These are phyloP conservation scores for Bifiguratus adelaidae DNA, from an alignment of 192 early-diverging fungal genomes.

Conservation along the genomic window DNA sequence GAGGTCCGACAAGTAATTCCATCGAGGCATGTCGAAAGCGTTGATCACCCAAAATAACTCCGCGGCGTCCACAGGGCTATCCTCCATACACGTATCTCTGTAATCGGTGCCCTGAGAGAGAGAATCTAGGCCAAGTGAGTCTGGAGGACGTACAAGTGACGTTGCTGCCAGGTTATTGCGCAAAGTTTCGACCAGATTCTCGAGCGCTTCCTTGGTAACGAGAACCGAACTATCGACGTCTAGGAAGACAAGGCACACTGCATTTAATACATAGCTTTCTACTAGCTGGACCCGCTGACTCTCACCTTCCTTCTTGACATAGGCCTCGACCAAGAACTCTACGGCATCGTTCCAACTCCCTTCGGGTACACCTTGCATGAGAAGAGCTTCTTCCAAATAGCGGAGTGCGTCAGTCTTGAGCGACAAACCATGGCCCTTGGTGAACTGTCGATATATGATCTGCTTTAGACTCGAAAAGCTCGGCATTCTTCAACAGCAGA, in stretches of 20 bases:
- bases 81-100: conserved; percentile 15
- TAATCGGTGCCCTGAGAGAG: background rate
- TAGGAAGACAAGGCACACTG: background rate
- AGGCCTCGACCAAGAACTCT: conserved; percentile 58
- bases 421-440: conserved; percentile 69
- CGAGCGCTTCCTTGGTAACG: conserved; percentile 2
- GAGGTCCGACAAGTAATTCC: conserved; percentile 49
- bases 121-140: background rate
- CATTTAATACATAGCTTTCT: background rate
- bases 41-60: conserved; percentile 55
- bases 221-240: background rate
- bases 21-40: conserved; percentile 65
- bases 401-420: conserved; percentile 62
- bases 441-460: conserved; percentile 59
- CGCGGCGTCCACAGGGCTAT: conserved; percentile 36
- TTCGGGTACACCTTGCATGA: conserved; percentile 34
- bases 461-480: no score
- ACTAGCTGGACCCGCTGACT: background rate
- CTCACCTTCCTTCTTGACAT: conserved; percentile 62
- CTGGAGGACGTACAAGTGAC: conserved; percentile 4
- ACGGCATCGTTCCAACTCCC: conserved; percentile 44
- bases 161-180: conserved; percentile 27
- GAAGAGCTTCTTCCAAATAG: conserved; percentile 51
- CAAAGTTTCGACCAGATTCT: conserved; percentile 21
- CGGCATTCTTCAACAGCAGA: no score